Percentiles rank a stretch among this genome's conserved stretches.
phyloP scores from a whole-genome alignment of 2,329 filamentous ascomycete genomes.

The Penicillium sclerotiorum region DNA sequence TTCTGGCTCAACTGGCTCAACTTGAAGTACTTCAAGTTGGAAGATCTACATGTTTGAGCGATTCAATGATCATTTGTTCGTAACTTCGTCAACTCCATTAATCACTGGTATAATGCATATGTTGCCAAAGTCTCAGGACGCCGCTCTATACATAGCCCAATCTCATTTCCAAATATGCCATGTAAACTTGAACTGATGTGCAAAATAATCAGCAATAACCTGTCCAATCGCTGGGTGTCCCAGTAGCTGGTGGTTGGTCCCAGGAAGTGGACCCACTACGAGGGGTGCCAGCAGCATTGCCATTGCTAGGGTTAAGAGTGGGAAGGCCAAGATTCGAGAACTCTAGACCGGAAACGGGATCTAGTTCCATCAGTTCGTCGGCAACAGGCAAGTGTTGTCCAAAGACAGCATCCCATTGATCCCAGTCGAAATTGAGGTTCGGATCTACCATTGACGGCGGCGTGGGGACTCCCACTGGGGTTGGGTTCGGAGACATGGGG shows the following conservation, averaged over 20 bases:
- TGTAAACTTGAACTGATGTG: too few relatives aligned
- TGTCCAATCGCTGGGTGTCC: slow-evolving; percentile 14
- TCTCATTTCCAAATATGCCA: too few relatives aligned
- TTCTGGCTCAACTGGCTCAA: too few relatives aligned
- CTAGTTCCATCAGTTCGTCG: slow-evolving; percentile 48
- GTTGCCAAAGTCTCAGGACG: too few relatives aligned
- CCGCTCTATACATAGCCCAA: too few relatives aligned
- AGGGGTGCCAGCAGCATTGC: slow-evolving; percentile 3
- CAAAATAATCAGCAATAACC: slow-evolving; percentile 3
- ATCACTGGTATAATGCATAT: too few relatives aligned
- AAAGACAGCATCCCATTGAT: slow-evolving; percentile 53
- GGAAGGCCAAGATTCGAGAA: slow-evolving; percentile 31
- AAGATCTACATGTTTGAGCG: too few relatives aligned
- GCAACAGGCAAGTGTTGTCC: slow-evolving; percentile 49
- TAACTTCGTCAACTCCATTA: too few relatives aligned
- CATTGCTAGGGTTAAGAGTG: background rate
- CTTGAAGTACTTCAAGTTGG: too few relatives aligned
- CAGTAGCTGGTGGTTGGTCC: too few relatives aligned
- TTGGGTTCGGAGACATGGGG: slow-evolving; percentile 18
- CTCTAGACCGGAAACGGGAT: slow-evolving; percentile 40
- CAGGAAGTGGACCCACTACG: too few relatives aligned
- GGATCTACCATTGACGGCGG: slow-evolving; percentile 43
- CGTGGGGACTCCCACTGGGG: slow-evolving; percentile 29
- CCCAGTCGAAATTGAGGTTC: slow-evolving; percentile 52
- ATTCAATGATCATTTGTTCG: too few relatives aligned